Base-by-base conservation (phyloP, 805 yeast genomes). In the Candida peoriensis region DNA sequence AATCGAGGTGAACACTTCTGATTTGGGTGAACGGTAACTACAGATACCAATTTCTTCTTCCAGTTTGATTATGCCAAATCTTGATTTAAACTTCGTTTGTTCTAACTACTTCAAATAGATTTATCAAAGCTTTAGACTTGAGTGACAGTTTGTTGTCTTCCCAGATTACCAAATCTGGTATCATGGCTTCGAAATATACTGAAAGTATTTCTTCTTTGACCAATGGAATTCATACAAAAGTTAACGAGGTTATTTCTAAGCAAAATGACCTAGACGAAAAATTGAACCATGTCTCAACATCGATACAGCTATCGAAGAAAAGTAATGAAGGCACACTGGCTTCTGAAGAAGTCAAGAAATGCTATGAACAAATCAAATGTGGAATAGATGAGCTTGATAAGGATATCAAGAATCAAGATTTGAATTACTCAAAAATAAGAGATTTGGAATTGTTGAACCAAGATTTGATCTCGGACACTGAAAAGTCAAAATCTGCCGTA, bases 101-200 rank as follows among this genome's bases (percentile, higher is more conserved):
- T 31, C 41, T 38, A 38, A 38, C 38, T 13, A 12, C 18, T 16
- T 24, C 14, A 11, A 25, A 10, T 24, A 40, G 46, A 12, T 31
- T 43, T 5, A 31, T 48, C 8, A 56, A 58, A 2, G 43, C 48
- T 4, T 47, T 51, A 37, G 55, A 52, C 25, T 52, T 57, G 4
- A 53, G 54, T 28, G 49, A 36, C 28, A 54, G 44, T 9, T 57
- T 51, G 7, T 19, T 43, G 1, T 20, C 31, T 3, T 30, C 32
- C 10, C 33, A 38, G 8, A 4, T 46, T 2, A 8, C 12, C n/a
- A 20, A 28, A 9, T 21, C 25, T 11, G 23, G 21, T n/a, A 20
- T 18, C 9, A 42, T 16, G 28, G 28, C 21, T 15, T 20, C 20
- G 4, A 18, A 8, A 4, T 20, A 25, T n/a, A 13, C 31, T n/a